Conservation (phyloP, 2,329 filamentous ascomycete genomes). For the Sclerotinia glacialis region DNA sequence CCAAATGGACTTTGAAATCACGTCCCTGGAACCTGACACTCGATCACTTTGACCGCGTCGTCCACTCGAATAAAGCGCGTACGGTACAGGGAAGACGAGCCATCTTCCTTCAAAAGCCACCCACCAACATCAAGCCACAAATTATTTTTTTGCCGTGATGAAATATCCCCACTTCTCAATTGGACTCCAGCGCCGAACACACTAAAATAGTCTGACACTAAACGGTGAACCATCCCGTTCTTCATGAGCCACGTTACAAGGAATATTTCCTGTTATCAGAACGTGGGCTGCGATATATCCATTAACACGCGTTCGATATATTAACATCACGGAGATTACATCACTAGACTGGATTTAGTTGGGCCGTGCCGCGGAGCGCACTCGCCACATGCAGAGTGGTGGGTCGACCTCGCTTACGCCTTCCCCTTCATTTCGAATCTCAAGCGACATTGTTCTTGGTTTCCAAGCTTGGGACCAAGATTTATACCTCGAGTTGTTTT, state of each 20-base stretch:
- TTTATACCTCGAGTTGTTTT: neutral
- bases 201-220: constrained; percentile 2
- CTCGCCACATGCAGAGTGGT: constrained; percentile 1
- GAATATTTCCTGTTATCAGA: constrained; percentile 18
- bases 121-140: constrained; percentile 12
- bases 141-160: neutral
- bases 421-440: constrained; percentile 8
- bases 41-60: neutral
- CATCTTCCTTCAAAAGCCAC: neutral
- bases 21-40: neutral
- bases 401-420: neutral
- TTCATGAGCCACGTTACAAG: constrained; percentile 12
- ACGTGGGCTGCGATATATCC: neutral
- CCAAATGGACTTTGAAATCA: neutral
- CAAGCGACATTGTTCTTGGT: constrained; percentile 54
- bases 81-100: neutral
- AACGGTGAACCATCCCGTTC: neutral
- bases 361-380: constrained; percentile 63
- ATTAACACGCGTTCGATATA: constrained; percentile 12
- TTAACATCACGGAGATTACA: constrained; percentile 18
- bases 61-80: neutral
- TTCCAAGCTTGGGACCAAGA: constrained; percentile 45
- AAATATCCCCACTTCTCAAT: neutral
- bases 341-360: constrained; percentile 43
- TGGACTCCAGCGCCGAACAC: neutral